Evolutionary conservation across 305 asterid genomes (phyloP), one percentile per base, ranked within the genome.

Genomic region (Plantago coronopus): DNA sequence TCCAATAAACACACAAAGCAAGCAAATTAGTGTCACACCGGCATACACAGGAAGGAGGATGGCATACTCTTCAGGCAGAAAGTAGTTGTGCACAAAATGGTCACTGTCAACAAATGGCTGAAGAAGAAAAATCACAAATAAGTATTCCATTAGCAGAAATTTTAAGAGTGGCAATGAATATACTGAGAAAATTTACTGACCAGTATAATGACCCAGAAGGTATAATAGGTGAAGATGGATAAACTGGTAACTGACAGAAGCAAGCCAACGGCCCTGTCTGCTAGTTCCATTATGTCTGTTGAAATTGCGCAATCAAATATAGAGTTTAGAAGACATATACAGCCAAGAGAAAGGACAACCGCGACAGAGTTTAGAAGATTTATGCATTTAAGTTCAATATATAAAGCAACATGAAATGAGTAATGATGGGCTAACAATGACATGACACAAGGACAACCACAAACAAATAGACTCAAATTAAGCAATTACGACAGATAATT

Each of bases 101-200:
- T 84, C 95, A 13, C 79, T 70, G 70, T 91, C 95, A 34, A 91
- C 96, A 49, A 91, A 86, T 19, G 98, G 98, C 98, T 91, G 94
- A 65, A 77, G n/a, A 78, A 18, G 60, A 56, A 77, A 75, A 19
- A 53, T 53, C 27, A 72, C 22, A 47, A 44, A 57, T 18, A 51
- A 17, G 65, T 48, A 34, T 21, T 42, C 17, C 44, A 66, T 66
- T 31, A 42, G 23, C 8, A 13, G 40, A 62, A 51, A 58, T 44
- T 9, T 3, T 27, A 7, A 34, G 17, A 47, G 14, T 38, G 25
- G 37, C 38, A n/a, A 48, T 11, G 19, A 17, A 38, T 59, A 21
- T 18, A 37, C 20, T 48, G 55, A 54, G 43, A 54, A 5, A 53
- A 45, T 56, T 3, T 67, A 73, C 95, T 77, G 60, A 88, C 96